Base-by-base conservation (phyloP, 495 filamentous ascomycete species). In the Penicillium antarcticum region DNA sequence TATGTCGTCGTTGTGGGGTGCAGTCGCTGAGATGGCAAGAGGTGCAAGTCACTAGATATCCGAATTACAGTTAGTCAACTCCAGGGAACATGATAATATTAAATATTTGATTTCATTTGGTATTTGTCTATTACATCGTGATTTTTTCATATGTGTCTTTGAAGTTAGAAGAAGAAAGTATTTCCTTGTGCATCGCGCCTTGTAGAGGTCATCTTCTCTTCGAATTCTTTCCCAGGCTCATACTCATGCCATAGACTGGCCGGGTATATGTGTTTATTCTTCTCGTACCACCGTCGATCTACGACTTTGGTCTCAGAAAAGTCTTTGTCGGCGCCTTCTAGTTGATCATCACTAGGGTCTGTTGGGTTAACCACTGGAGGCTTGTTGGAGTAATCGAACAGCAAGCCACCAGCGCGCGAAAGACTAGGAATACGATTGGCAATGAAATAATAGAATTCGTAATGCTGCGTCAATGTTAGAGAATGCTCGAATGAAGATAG, bases 201-300 rank as follows among this genome's bases (percentile, higher is more conserved):
- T 16, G 66, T 74, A 12, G 71, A 68, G 21, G 60, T 67, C 45
- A 92, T 85, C 65, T 88, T 87, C 51, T 80, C 83, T 52, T 84
- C 78, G 64, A 97, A 96, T 53, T 97, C 87, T 69, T 85, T 87
- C 23, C 85, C 86, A 1, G 91, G 88, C 52, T 97, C 92, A 69
- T 95, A 98, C 52, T 95, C 88, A 51, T 91, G 89, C 94, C 94
- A 98, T 13, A 94, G 78, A 65, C 88, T 96, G 5, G 92, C 94
- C 0, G 94, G 94, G 68, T 91, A 97, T 41, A 97, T 97, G 58
- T 98, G 94, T 66, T 97, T 98, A 66, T 97, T 95, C 57, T 85
- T 79, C 72, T 96, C 89, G 63, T 97, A 98, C 94, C 94, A 98
- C 49, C 94, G 73, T 39, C 94, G 79, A 72, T 98, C 94, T 2